Evolutionary conservation across 805 yeast species (phyloP), one percentile per base, ranked within the genome.

Genomic region (Hemisphaericaspora nanyangensis): DNA sequence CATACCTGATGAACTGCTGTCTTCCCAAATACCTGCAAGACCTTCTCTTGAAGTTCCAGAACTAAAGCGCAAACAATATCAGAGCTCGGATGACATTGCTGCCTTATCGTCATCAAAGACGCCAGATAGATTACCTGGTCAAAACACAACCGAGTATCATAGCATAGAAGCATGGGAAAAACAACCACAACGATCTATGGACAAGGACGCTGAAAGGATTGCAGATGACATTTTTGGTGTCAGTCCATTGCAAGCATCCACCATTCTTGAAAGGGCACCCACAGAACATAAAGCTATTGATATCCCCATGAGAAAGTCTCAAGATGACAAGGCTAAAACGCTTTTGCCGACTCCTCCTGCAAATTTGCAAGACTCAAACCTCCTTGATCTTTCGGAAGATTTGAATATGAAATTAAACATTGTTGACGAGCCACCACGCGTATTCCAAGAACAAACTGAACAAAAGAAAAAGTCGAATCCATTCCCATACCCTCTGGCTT

Each of bases 81-180:
- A 24, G 28, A 33, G 35, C 10, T 13, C 19, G 13, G 27, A 35
- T 35, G 32, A 30, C 12, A 12, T 27, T 6, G 22, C 38, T 4
- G 35, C 12, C 8, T 3, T 3, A 10, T 10, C 7, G 5, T 10
- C 12, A 12, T 29, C 31, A 12, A 25, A n/a, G n/a, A 25, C 28
- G 28, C 10, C 37, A 47, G 8, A 22, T 3, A 22, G 11, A 8
- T 22, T 22, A 12, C 12, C 26, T 8, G 11, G 26, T 22, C 26
- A 22, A 22, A 8, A 22, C 11, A 22, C 26, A 22, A 22, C 20
- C 8, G 55, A 54, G 17, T 55, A 55, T 27, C 60, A 57, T 24
- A 52, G 44, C 34, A 58, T 55, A 26, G 72, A 68, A 39, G 68
- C 71, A 1, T 68, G 74, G 74, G 60, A 63, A 36, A 52, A 45